Evolutionary conservation across 2,329 filamentous ascomycete genomes (phyloP), one percentile per base, ranked within the genome.

Genomic region (Phialophora expanda): DNA sequence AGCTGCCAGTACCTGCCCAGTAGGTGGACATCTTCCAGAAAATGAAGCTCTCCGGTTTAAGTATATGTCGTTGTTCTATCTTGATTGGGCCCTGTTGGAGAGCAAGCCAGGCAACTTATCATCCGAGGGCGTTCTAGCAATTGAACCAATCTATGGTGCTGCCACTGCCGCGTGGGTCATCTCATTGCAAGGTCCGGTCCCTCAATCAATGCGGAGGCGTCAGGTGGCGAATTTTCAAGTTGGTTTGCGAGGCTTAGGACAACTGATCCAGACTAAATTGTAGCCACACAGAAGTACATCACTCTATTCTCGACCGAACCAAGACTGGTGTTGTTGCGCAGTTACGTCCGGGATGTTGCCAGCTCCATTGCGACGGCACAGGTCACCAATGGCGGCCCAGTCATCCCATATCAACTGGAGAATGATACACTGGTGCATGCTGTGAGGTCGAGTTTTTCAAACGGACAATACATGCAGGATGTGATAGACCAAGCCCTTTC

Each of bases 21-120:
- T 89, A 88, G 81, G 81, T 90, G 8, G 91, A 94, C 70, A 75
- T 94, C 1, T 89, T 96, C 71, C 89, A 95, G 73, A 96, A 96
- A 78, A 87, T 94, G 76, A 93, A 76, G 89, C 90, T 0, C 78
- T 93, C 1, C 92, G 92, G 0, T 93, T 92, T 78, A 94, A 90
- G 72, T 85, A 86, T 53, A 89, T 93, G 1, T 92, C 90, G 0
- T 92, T 93, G 0, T 92, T 93, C 76, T 94, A 94, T 73, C 82
- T 89, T 6, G 85, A 93, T 72, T 96, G 91, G 92, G 90, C 89
- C 2, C 79, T 94, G 2, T 76, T 92, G 0, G 91, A 95, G 75
- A 90, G 90, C 2, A 88, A 89, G 66, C 87, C 83, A 0, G 91
- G 90, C 0, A 80, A 86, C 3, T 93, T 92, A 73, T 81, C 81